Conservation (phyloP, 2,329 filamentous ascomycete genomes). For the Scleromitrula shiraiana region DNA sequence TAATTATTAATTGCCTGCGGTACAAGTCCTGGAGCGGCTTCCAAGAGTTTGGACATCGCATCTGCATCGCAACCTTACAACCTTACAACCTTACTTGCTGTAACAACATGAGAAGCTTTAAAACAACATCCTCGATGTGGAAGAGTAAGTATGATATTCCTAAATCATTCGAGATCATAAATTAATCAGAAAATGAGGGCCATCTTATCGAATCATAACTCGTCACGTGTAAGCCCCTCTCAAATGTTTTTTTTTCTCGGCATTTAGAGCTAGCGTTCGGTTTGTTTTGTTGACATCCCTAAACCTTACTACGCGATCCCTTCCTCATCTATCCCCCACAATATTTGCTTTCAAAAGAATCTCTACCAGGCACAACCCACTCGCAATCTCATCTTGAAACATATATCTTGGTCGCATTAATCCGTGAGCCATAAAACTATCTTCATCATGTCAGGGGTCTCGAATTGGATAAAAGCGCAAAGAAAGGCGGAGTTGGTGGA, state of each 20-base stretch:
- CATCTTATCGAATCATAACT: not conserved
- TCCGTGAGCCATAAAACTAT: not conserved
- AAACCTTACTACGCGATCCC: slow-evolving; percentile 3
- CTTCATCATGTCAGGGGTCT: slow-evolving; percentile 51
- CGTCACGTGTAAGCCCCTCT: not conserved
- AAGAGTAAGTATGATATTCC: too few relatives aligned
- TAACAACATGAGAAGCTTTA: too few relatives aligned
- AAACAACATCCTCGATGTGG: too few relatives aligned
- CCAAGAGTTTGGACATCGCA: too few relatives aligned
- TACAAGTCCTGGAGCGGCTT: too few relatives aligned
- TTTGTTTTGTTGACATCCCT: slow-evolving; percentile 9
- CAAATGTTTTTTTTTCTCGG: too few relatives aligned
- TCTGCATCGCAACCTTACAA: too few relatives aligned
- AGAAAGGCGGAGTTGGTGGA: slow-evolving; percentile 74
- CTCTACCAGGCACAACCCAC: not conserved
- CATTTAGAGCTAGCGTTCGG: not conserved
- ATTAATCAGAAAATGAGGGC: too few relatives aligned
- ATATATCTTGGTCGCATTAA: not conserved
- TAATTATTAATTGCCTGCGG: too few relatives aligned
- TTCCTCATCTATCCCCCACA: slow-evolving; percentile 7
- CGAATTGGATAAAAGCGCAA: slow-evolving; percentile 71
- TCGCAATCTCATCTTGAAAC: not conserved
- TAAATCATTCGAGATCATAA: too few relatives aligned
- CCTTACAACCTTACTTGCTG: too few relatives aligned
- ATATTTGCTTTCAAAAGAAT: slow-evolving; percentile 3